phyloP scores from a whole-genome alignment of 208 protist genomes.

The Acanthamoeba royreba region DNA sequence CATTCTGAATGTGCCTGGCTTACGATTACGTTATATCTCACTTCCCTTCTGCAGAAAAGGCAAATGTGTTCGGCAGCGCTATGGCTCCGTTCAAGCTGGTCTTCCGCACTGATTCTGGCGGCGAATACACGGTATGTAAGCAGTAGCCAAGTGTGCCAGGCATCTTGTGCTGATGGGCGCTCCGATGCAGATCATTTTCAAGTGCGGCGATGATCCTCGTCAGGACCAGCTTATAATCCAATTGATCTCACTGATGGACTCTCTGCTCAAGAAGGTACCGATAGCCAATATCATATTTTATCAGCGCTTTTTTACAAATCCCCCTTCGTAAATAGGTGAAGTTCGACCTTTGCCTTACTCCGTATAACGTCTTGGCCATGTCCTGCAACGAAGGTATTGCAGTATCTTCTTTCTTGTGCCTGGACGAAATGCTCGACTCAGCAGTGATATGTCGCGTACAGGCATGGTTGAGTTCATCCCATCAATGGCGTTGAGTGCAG shows the following conservation, averaged over 20 bases:
- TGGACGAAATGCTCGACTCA: background rate
- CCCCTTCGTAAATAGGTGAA: conserved; percentile 65
- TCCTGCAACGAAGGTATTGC: conserved; percentile 75
- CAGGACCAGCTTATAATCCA: conserved; percentile 97
- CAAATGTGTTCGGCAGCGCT: background rate
- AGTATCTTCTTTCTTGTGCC: background rate
- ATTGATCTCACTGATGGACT: conserved; percentile 88
- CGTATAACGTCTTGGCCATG: conserved; percentile 90
- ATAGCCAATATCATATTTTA: background rate
- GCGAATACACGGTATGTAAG: conserved; percentile 28
- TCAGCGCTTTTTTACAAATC: background rate
- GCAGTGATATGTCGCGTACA: background rate
- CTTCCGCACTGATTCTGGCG: background rate
- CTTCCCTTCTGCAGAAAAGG: background rate
- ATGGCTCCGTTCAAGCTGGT: background rate
- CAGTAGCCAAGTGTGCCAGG: background rate
- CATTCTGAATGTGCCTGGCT: background rate
- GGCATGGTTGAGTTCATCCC: conserved; percentile 68
- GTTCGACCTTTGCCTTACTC: conserved; percentile 91
- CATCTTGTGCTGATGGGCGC: background rate
- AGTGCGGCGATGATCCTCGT: conserved; percentile 93
- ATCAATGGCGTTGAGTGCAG: conserved; percentile 49
- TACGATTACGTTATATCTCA: background rate
- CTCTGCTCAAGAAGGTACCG: conserved; percentile 82
- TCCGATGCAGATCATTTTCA: conserved; percentile 85